Percentiles rank a stretch among this genome's conserved stretches.
These are phyloP conservation scores for Tylopilus sp. DNA, from an alignment of 768 basidiomycete genomes.

Conservation along the genomic window DNA sequence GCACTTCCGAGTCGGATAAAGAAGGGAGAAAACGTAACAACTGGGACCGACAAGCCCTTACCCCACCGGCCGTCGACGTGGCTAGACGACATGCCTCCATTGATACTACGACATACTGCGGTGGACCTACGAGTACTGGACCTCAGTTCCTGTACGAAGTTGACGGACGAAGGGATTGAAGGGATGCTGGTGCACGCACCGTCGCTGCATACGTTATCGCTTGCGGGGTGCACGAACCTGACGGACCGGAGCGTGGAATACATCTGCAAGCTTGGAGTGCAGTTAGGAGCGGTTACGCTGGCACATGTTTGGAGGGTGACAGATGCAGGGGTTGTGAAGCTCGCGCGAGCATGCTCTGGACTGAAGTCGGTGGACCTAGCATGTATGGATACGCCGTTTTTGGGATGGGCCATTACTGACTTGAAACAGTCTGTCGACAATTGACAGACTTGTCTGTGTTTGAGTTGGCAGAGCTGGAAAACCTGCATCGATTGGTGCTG, in stretches of 20 bases:
- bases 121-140: constrained; percentile 79
- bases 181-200: constrained; percentile 76
- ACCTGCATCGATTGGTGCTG: constrained; percentile 73
- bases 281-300: constrained; percentile 76
- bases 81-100: constrained; percentile 59
- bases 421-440: constrained; percentile 64
- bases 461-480: constrained; percentile 68
- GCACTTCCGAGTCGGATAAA: constrained; percentile 61
- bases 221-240: constrained; percentile 74
- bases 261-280: constrained; percentile 67
- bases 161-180: constrained; percentile 74
- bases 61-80: constrained; percentile 56
- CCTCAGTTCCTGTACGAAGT: constrained; percentile 60
- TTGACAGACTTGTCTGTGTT: constrained; percentile 84
- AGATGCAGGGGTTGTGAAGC: constrained; percentile 63
- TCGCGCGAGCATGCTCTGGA: constrained; percentile 68
- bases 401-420: constrained; percentile 13
- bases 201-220: constrained; percentile 67
- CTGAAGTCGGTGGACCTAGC: constrained; percentile 84
- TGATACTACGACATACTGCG: constrained; percentile 60
- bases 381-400: constrained; percentile 49
- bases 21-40: constrained; percentile 28
- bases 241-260: constrained; percentile 69
- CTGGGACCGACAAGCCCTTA: constrained; percentile 45
- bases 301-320: constrained; percentile 81